These are phyloP conservation scores for Curvularia spicifera DNA, from an alignment of 2,329 filamentous ascomycete species.

Conservation along the genomic window DNA sequence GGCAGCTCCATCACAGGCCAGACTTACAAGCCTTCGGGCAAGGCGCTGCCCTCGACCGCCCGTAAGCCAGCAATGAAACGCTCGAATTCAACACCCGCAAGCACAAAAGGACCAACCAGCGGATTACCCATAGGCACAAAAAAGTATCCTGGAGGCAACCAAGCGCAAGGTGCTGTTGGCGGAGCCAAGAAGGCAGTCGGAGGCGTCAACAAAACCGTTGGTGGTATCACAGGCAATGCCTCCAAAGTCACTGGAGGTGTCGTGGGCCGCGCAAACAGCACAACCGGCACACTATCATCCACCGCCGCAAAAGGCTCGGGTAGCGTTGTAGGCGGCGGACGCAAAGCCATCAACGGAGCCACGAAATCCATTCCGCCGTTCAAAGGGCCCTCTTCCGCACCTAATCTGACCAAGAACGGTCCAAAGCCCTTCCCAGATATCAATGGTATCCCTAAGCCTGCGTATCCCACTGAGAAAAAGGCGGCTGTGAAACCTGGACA, in stretches of 20 bases:
- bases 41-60: constrained; percentile 40
- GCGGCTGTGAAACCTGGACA: constrained; percentile 35
- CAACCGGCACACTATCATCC: constrained; percentile 13
- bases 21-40: constrained; percentile 34
- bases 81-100: constrained; percentile 43
- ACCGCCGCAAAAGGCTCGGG: constrained; percentile 15
- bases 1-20: constrained; percentile 40
- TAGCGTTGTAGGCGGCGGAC: constrained; percentile 14
- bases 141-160: constrained; percentile 35
- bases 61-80: constrained; percentile 41
- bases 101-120: constrained; percentile 25
- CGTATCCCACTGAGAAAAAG: constrained; percentile 34
- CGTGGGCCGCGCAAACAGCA: constrained; percentile 22
- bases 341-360: constrained; percentile 22
- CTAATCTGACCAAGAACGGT: constrained; percentile 15
- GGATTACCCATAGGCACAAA: constrained; percentile 37
- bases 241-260: constrained; percentile 17
- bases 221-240: constrained; percentile 16
- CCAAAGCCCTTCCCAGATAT: constrained; percentile 10
- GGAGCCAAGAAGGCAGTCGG: constrained; percentile 34
- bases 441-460: constrained; percentile 23
- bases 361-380: constrained; percentile 14
- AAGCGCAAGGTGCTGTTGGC: constrained; percentile 16
- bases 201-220: constrained; percentile 22
- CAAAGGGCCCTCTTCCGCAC: constrained; percentile 10